Conservation (phyloP, 768 basidiomycete species). For the Gloeophyllum trabeum region DNA sequence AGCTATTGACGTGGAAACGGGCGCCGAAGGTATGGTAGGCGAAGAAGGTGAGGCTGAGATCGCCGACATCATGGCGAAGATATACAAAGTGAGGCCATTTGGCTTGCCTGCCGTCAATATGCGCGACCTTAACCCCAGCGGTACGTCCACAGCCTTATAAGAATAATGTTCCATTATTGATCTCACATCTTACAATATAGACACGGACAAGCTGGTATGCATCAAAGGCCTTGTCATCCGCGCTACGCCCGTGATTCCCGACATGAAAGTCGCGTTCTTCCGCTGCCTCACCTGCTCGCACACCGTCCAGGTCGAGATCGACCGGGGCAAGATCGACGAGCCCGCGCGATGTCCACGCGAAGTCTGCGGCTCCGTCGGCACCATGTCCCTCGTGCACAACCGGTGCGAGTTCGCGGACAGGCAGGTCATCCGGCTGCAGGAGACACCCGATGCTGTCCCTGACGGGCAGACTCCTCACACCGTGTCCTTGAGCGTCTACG, state of each 20-base stretch:
- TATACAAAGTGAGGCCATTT: conserved; percentile 92
- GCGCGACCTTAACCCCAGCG: conserved; percentile 89
- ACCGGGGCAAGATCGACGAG: conserved; percentile 95
- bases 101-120: conserved; percentile 81
- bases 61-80: conserved; percentile 74
- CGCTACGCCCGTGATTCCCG: conserved; percentile 94
- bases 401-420: conserved; percentile 94
- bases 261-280: conserved; percentile 99
- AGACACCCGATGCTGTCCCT: conserved; percentile 95
- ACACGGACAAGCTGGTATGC: conserved; percentile 94
- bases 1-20: conserved; percentile 65
- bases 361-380: conserved; percentile 77
- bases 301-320: conserved; percentile 95
- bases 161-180: conserved; percentile 1
- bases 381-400: conserved; percentile 94
- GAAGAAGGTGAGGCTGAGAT: conserved; percentile 74
- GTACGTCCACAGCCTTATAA: conserved; percentile 27
- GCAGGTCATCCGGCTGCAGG: conserved; percentile 91
- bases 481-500: conserved; percentile 94
- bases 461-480: conserved; percentile 99
- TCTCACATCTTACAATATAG: conserved; percentile 25
- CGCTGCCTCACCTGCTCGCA: conserved; percentile 92
- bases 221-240: conserved; percentile 97
- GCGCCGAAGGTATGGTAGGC: conserved; percentile 66
- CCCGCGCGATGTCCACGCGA: conserved; percentile 89